These are phyloP conservation scores for Eucalyptus pauciflora DNA, from an alignment of 345 rosid species.

Conservation along the genomic window DNA sequence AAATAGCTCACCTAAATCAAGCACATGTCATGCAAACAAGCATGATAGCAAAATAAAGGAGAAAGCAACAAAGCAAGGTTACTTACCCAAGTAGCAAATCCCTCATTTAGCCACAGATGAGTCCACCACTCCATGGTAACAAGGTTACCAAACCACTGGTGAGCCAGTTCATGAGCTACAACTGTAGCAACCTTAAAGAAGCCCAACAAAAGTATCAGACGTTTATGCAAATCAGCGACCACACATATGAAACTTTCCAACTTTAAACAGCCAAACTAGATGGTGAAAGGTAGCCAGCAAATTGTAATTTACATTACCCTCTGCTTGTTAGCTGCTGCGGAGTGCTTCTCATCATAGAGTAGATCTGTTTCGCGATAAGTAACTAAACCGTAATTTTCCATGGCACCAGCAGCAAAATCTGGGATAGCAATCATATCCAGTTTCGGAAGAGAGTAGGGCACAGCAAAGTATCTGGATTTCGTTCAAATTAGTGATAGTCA, in stretches of 20 bases:
- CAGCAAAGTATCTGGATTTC: conserved; percentile 67
- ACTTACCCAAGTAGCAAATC: conserved; percentile 98
- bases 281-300: not conserved
- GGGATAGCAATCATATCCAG: conserved; percentile 98
- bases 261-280: not conserved
- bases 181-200: conserved; percentile 73
- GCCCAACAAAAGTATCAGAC: not conserved
- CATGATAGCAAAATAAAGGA: not conserved
- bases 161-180: conserved; percentile 98
- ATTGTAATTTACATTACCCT: conserved; percentile 29
- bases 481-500: not conserved
- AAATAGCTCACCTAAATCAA: conserved; percentile 85
- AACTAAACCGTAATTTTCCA: conserved; percentile 98
- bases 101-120: conserved; percentile 95
- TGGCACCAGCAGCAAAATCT: conserved; percentile 96
- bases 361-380: conserved; percentile 90
- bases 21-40: not conserved
- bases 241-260: not conserved
- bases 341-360: conserved; percentile 86
- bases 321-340: conserved; percentile 97
- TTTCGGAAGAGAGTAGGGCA: conserved; percentile 84
- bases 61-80: not conserved
- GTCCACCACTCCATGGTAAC: conserved; percentile 99
- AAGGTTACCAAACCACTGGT: conserved; percentile 99
- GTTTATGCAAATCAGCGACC: not conserved